Evolutionary conservation across 2,329 filamentous ascomycete species (phyloP).

Genomic region (Aspergillus quadricinctus): DNA sequence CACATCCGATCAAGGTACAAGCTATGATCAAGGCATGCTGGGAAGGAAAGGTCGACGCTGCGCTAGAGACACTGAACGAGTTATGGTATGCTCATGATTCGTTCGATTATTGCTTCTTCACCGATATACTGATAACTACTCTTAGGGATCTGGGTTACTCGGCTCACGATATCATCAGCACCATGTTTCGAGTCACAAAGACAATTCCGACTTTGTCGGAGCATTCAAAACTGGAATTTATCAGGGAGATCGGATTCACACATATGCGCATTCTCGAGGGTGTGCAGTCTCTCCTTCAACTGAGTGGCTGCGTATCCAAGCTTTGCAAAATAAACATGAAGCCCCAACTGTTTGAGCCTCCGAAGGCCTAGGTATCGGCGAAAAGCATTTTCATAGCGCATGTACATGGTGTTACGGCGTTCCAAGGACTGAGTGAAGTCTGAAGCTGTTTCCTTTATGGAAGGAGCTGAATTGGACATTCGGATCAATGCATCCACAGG

Average conservation of each 20-base stretch:
- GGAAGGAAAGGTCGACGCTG: slow-evolving; percentile 83
- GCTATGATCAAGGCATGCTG: slow-evolving; percentile 97
- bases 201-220: slow-evolving; percentile 88
- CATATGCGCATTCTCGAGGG: slow-evolving; percentile 99
- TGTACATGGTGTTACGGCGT: slow-evolving; percentile 20
- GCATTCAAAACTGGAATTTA: slow-evolving; percentile 93
- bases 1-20: slow-evolving; percentile 97
- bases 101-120: neutral
- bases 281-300: slow-evolving; percentile 87
- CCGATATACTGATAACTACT: slow-evolving; percentile 3
- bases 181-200: slow-evolving; percentile 98
- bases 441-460: neutral
- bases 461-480: neutral
- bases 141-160: slow-evolving; percentile 78
- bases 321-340: slow-evolving; percentile 97
- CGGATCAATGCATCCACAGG: neutral
- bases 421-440: neutral
- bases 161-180: slow-evolving; percentile 98
- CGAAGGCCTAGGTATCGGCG: slow-evolving; percentile 21
- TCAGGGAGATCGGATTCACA: slow-evolving; percentile 97
- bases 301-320: slow-evolving; percentile 86
- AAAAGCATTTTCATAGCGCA: slow-evolving; percentile 12
- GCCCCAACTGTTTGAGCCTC: slow-evolving; percentile 66
- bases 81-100: slow-evolving; percentile 59
- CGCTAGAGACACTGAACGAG: slow-evolving; percentile 80